Base-by-base conservation (phyloP, 441 rosid genomes). In the Macaranga tanarius region DNA sequence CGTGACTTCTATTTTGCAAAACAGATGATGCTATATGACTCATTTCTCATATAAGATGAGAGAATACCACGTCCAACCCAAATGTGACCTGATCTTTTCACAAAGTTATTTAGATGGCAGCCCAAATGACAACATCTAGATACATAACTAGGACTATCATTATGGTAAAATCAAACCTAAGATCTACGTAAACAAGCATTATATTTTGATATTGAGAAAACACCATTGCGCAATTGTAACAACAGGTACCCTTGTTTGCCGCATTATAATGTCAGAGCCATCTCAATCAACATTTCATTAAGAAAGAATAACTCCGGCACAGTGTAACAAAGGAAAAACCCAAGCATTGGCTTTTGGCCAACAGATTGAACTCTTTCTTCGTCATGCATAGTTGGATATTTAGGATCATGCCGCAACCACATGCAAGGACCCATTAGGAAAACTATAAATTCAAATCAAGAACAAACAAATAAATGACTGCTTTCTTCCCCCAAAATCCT, bases 31-130 rank as follows among this genome's bases (percentile, higher is more conserved):
- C 45, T 58, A 42, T 62, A 59, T 51, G 52, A 50, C 48, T 57
- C 15, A 72, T 28, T 66, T 23, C 66, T 54, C 56, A n/a, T 23
- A 40, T 47, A 31, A 16, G 26, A 66, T 31, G 45, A 65, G n/a
- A 57, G 11, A 8, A 26, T 10, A 23, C 15, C 5, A 7, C 2
- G 8, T 25, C 23, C 6, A 38, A 62, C 31, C 42, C 8, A 34
- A 52, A 52, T 23, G 15, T 8, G 9, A 25, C 19, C 56, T 25
- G 19, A 68, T 48, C 47, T 7, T 12, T 54, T 56, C 54, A 61
- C 45, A 60, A 13, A 54, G 62, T 55, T 19, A 28, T 54, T 20
- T 40, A 65, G 26, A 40, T 55, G 56, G 52, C 11, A 28, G 23
- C 19, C 5, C n/a, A 47, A 22, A 67, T 17, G n/a, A 67, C 15